These are phyloP conservation scores for Rutstroemia sydowiana DNA, from an alignment of 2,329 filamentous ascomycete species.

Conservation along the genomic window DNA sequence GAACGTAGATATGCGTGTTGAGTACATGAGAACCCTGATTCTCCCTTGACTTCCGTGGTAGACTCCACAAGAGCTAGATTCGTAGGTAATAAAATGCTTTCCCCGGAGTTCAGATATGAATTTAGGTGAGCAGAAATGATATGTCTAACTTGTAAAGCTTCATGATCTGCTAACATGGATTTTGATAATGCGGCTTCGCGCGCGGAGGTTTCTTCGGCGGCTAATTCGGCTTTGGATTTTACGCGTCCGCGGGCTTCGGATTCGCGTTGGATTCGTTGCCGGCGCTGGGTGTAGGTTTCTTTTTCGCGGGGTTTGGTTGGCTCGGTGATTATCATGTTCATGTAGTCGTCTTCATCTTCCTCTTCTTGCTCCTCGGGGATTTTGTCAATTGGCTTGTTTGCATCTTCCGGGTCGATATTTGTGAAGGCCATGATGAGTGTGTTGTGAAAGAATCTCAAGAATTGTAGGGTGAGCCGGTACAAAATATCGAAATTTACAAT, in stretches of 20 bases:
- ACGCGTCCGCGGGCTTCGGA: conserved; percentile 59
- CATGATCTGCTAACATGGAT: conserved; percentile 56
- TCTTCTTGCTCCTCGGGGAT: conserved; percentile 27
- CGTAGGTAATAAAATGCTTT: conserved; percentile 31
- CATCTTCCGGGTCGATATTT: not conserved
- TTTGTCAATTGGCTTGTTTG: not conserved
- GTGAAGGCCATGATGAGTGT: not conserved
- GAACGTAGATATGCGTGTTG: conserved; percentile 50
- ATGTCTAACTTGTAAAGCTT: conserved; percentile 46
- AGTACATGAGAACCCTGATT: conserved; percentile 36
- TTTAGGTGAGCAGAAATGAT: conserved; percentile 47
- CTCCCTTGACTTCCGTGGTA: conserved; percentile 31
- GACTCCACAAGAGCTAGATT: conserved; percentile 41
- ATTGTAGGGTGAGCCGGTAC: not conserved
- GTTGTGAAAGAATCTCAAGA: not conserved
- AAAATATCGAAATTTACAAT: too few relatives aligned
- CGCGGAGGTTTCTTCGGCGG: conserved; percentile 61
- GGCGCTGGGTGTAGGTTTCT: conserved; percentile 56
- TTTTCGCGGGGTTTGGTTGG: conserved; percentile 39
- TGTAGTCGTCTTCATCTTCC: conserved; percentile 89
- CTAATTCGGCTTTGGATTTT: conserved; percentile 77
- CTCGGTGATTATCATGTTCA: conserved; percentile 87
- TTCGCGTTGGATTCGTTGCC: conserved; percentile 41
- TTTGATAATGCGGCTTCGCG: conserved; percentile 70
- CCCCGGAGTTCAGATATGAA: conserved; percentile 32